Percentiles rank a stretch among this genome's conserved stretches.
phyloP scores from a whole-genome alignment of 805 yeast species.

The Torulaspora microellipsoides region DNA sequence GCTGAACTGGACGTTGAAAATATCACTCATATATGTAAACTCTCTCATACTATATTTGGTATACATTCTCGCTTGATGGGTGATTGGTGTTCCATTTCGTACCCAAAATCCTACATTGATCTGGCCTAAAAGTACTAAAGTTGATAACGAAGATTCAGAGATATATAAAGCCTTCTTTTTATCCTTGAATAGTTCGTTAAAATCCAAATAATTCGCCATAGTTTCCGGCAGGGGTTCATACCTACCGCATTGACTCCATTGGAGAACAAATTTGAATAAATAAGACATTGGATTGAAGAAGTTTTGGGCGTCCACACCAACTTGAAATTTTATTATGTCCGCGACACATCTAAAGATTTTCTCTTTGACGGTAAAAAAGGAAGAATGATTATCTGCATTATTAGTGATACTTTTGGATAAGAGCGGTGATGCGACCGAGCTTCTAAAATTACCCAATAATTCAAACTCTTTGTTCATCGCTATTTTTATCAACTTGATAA shows the following conservation, averaged over 20 bases:
- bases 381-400: background rate
- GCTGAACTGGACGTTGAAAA: conserved; percentile 61
- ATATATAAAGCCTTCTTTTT: conserved; percentile 19
- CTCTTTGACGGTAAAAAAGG: conserved; percentile 17
- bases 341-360: conserved; percentile 24
- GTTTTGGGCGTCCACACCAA: conserved; percentile 31
- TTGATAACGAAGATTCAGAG: conserved; percentile 68
- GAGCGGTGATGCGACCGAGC: background rate
- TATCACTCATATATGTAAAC: conserved; percentile 73
- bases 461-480: conserved; percentile 22
- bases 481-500: conserved; percentile 15
- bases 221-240: conserved; percentile 21
- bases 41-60: conserved; percentile 76
- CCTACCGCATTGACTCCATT: conserved; percentile 35
- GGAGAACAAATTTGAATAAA: conserved; percentile 28
- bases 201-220: conserved; percentile 16
- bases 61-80: conserved; percentile 76
- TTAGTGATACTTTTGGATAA: background rate
- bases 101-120: conserved; percentile 92
- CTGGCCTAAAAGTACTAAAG: conserved; percentile 74
- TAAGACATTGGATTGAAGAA: conserved; percentile 34
- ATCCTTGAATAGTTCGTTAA: conserved; percentile 19
- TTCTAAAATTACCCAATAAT: conserved; percentile 16
- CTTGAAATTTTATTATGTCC: conserved; percentile 26
- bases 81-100: conserved; percentile 79